A percentile compares a stretch with the other conserved stretches of the same genome.
Conservation (phyloP, 768 basidiomycete genomes). For the Phanerochaete sordida region DNA sequence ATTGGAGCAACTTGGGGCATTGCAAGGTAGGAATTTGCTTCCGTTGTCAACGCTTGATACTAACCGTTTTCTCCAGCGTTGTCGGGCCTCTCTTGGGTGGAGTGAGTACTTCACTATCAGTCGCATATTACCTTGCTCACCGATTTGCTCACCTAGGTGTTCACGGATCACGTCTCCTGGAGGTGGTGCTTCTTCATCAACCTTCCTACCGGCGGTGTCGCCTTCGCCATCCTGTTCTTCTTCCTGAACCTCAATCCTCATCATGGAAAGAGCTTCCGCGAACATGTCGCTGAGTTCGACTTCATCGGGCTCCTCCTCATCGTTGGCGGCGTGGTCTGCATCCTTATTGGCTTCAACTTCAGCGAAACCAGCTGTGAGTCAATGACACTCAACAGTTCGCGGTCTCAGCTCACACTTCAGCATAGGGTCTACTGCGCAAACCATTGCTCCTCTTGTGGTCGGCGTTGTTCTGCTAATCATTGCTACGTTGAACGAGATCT, state of each 20-base stretch:
- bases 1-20: constrained; percentile 82
- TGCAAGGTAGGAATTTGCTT: constrained; percentile 35
- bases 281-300: constrained; percentile 68
- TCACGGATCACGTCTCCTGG: constrained; percentile 77
- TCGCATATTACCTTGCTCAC: not conserved
- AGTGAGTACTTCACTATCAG: constrained; percentile 36
- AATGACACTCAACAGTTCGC: too few species aligned
- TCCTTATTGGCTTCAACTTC: constrained; percentile 72
- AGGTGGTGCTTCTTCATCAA: constrained; percentile 85
- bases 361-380: constrained; percentile 63
- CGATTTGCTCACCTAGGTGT: constrained; percentile 33
- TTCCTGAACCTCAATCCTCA: constrained; percentile 82
- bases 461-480: constrained; percentile 51
- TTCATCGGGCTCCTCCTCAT: constrained; percentile 64
- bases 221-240: constrained; percentile 57
- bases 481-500: constrained; percentile 55
- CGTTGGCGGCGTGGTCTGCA: constrained; percentile 58
- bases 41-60: not conserved
- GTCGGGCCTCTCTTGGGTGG: constrained; percentile 82
- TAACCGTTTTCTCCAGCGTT: constrained; percentile 36
- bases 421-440: constrained; percentile 54
- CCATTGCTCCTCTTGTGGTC: constrained; percentile 59
- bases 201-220: constrained; percentile 73
- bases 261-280: constrained; percentile 47
- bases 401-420: not conserved